phyloP scores from a whole-genome alignment of 495 filamentous ascomycete genomes.

The Thermothielavioides terrestris region DNA sequence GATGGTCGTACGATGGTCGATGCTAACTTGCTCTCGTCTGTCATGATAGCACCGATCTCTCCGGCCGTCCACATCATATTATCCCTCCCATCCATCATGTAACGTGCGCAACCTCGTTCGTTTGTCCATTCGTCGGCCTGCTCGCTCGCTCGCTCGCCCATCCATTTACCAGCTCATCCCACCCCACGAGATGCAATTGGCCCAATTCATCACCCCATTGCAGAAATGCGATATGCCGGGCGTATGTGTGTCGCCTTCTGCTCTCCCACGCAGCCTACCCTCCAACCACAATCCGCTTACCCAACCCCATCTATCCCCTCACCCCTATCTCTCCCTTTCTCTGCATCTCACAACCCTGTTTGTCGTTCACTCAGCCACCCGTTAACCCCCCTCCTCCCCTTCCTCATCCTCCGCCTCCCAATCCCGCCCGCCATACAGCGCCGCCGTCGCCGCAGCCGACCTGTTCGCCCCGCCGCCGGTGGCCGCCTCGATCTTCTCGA shows the following conservation, averaged over 20 bases:
- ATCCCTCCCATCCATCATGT: no score
- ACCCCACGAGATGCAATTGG: no score
- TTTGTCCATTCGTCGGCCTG: neutral
- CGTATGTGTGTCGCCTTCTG: neutral
- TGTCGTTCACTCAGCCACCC: no score
- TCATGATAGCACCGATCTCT: neutral
- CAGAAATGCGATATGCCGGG: no score
- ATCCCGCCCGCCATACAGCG: constrained; percentile 39
- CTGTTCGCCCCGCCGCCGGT: constrained; percentile 37
- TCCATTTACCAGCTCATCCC: neutral
- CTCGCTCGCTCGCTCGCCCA: no score
- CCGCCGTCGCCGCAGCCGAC: constrained; percentile 22
- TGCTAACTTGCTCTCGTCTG: neutral
- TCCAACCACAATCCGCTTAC: no score
- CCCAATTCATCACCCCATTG: no score
- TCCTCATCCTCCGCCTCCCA: constrained; percentile 41
- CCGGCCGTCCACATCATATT: neutral
- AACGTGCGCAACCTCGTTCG: no score
- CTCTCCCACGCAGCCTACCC: neutral
- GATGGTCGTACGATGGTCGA: neutral
- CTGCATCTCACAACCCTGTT: no score
- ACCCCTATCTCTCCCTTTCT: no score
- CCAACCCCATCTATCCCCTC: no score
- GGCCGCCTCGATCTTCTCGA: constrained; percentile 73
- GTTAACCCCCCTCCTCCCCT: neutral